Base-by-base conservation (phyloP, 2,329 filamentous ascomycete species). In the Trichophyton rubrum region DNA sequence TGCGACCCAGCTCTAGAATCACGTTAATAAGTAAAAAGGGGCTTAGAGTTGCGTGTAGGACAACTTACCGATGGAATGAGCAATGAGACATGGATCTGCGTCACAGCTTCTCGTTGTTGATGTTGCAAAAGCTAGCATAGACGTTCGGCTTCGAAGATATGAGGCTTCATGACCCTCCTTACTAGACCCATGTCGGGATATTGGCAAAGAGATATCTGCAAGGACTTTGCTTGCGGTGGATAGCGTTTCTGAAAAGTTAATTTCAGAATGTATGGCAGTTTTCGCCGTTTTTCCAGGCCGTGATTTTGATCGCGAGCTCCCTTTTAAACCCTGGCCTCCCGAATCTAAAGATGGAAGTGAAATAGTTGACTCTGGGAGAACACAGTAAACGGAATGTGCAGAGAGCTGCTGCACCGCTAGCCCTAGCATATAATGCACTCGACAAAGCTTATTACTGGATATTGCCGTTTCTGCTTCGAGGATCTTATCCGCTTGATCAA, bases 301-400 rank as follows among this genome's bases (percentile, higher is more conserved):
- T 64, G 33, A 73, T 71, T 49, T 78, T 74, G 9, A 71, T 66
- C 30, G 67, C 65, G n/a, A 74, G 75, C 38, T 80, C 80, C 27
- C 74, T 67, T 59, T 59, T 22, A 7, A 49, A 15, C 20, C 17
- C 1, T 38, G 22, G 6, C 66, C 61, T 63, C 73, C 70, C 64
- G 71, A 69, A 24, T 76, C 75, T 41, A 92, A 78, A 0, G 89
- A 85, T 1, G 91, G 90, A 62, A 92, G 87, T 0, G 90, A 95
- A 27, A 96, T 85, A 0, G 90, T 96, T 0, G 93, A 96, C 68
- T 99, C 93, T 53, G 92, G 89, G 15, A 97, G 81, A 8, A 92
- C 88, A 17, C 89, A 95, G 71, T 92, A 95, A 2, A 93, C 87
- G 2, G 91, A 86, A 72, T 96, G 89, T 3, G 82, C 81, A 11